Conservation (phyloP, 768 basidiomycete species). For the Boletus insuetus region DNA sequence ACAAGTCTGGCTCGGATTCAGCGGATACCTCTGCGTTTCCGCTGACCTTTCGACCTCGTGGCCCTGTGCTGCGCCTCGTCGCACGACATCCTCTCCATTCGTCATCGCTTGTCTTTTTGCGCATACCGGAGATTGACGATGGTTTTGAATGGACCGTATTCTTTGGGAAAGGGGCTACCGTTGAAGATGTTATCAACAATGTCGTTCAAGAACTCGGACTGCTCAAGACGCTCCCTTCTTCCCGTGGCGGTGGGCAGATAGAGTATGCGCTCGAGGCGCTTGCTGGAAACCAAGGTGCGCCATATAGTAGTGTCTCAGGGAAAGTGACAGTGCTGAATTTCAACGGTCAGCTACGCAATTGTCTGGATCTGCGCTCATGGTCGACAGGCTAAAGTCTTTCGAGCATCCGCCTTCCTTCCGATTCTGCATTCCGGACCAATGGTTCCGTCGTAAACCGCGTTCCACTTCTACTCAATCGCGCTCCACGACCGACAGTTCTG, state of each 20-base stretch:
- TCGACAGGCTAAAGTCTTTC: conserved; percentile 14
- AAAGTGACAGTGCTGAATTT: background rate
- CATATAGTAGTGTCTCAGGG: background rate
- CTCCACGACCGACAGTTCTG: conserved; percentile 47
- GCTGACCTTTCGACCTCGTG: conserved; percentile 64
- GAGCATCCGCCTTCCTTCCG: conserved; percentile 36
- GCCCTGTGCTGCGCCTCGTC: conserved; percentile 66
- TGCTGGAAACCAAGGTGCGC: conserved; percentile 49
- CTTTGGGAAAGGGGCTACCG: conserved; percentile 55
- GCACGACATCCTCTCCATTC: conserved; percentile 63
- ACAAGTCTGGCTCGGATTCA: conserved; percentile 34
- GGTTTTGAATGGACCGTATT: conserved; percentile 65
- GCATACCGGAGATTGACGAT: conserved; percentile 78
- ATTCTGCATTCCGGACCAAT: conserved; percentile 75
- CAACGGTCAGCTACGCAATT: conserved; percentile 13
- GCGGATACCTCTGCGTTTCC: conserved; percentile 48
- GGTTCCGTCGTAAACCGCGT: conserved; percentile 70
- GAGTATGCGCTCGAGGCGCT: conserved; percentile 76
- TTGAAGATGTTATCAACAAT: conserved; percentile 49
- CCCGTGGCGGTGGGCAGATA: conserved; percentile 59
- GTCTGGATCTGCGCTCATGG: conserved; percentile 9
- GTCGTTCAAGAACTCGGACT: conserved; percentile 68
- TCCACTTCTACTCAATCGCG: conserved; percentile 45
- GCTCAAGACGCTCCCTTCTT: conserved; percentile 58
- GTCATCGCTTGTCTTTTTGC: conserved; percentile 51